Evolutionary conservation across 2,329 filamentous ascomycete species (phyloP).

Genomic region (Nannizzia gypsea): DNA sequence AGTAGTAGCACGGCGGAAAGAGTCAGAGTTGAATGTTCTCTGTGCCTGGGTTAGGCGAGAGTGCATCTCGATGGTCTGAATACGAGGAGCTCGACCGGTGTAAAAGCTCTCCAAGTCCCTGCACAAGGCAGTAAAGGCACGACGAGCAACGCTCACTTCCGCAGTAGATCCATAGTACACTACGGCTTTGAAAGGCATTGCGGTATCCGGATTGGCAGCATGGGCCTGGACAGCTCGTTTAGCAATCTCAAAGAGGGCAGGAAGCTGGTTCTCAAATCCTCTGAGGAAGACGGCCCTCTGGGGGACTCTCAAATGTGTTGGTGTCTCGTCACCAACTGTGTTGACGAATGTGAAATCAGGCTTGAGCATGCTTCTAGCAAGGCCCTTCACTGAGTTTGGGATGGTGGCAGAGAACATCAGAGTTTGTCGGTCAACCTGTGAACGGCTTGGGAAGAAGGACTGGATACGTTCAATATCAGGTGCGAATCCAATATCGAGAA

Average conservation of each 20-base stretch:
- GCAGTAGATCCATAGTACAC: constrained; percentile 76
- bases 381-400: constrained; percentile 64
- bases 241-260: constrained; percentile 64
- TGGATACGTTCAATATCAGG: constrained; percentile 53
- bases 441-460: constrained; percentile 48
- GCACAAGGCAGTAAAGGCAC: constrained; percentile 44
- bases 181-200: constrained; percentile 82
- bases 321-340: constrained; percentile 74
- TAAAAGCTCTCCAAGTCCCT: constrained; percentile 23
- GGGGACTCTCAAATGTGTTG: constrained; percentile 74
- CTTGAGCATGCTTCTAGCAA: constrained; percentile 70
- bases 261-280: constrained; percentile 64
- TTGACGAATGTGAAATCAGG: constrained; percentile 78
- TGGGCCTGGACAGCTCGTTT: constrained; percentile 45
- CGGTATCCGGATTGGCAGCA: constrained; percentile 24
- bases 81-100: constrained; percentile 22
- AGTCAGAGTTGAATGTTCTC: constrained; percentile 59
- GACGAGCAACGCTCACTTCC: constrained; percentile 53
- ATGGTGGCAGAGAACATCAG: constrained; percentile 94
- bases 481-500: constrained; percentile 57
- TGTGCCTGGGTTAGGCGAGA: constrained; percentile 58
- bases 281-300: constrained; percentile 60
- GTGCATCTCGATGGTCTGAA: constrained; percentile 54
- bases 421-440: constrained; percentile 63
- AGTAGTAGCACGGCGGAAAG: constrained; percentile 53